Conservation (phyloP, 2,329 filamentous ascomycete species). For the Alternaria triticina region DNA sequence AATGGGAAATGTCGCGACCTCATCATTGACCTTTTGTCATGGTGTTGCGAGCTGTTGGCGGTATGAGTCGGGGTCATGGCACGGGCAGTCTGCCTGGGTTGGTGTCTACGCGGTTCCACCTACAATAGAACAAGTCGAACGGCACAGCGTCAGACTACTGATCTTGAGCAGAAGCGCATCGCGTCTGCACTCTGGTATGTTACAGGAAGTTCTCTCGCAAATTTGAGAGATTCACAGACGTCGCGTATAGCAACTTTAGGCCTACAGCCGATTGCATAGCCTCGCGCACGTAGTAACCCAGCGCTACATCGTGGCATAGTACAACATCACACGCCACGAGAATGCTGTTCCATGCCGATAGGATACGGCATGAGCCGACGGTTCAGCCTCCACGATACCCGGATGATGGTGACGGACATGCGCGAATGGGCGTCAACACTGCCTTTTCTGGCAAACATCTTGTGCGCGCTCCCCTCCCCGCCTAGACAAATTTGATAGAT, state of each 20-base stretch:
- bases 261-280: conserved; percentile 2
- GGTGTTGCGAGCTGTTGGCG: not conserved
- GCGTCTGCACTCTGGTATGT: not conserved
- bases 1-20: not conserved
- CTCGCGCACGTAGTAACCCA: not conserved
- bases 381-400: not conserved
- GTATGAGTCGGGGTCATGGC: not conserved
- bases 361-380: not conserved
- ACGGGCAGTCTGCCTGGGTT: not conserved
- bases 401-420: not conserved
- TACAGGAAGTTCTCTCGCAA: not conserved
- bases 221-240: not conserved
- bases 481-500: not conserved
- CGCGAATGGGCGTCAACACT: not conserved
- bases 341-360: not conserved
- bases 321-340: not conserved
- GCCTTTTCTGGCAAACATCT: not conserved
- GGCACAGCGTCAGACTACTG: not conserved
- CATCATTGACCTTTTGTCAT: not conserved
- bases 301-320: conserved; percentile 9
- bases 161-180: not conserved
- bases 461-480: not conserved
- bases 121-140: not conserved
- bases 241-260: not conserved
- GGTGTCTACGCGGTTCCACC: not conserved